Percentiles rank a stretch among this genome's conserved stretches.
These are phyloP conservation scores for Bremia lactucae DNA, from an alignment of 352 stramenopile species.

Conservation along the genomic window DNA sequence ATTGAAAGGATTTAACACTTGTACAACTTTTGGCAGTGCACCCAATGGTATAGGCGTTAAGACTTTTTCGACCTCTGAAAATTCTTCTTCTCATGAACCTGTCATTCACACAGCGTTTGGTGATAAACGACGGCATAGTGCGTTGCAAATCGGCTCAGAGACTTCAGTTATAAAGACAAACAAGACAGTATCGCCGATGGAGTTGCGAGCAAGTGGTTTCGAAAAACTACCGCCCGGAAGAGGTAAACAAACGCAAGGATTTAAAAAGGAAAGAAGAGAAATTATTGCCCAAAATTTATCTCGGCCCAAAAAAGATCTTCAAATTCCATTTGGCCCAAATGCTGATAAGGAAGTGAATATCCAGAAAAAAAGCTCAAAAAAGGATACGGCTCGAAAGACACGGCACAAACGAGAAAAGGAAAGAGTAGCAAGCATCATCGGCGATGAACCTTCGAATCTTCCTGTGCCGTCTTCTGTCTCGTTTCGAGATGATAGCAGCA, in stretches of 20 bases:
- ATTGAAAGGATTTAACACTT: slow-evolving; percentile 1
- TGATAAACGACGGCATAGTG: slow-evolving; percentile 13
- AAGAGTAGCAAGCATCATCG: slow-evolving; percentile 10
- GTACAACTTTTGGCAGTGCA: slow-evolving; percentile 21
- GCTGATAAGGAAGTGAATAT: slow-evolving; percentile 1
- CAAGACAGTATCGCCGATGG: slow-evolving; percentile 15
- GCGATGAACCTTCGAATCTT: slow-evolving; percentile 11
- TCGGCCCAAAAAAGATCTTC: slow-evolving; percentile 4
- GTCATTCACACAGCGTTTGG: slow-evolving; percentile 13
- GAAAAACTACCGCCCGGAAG: slow-evolving; percentile 20
- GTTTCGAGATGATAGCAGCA: slow-evolving; percentile 20
- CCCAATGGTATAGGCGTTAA: slow-evolving; percentile 3
- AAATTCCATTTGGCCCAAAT: slow-evolving; percentile 1
- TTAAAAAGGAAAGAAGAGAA: slow-evolving; percentile 3
- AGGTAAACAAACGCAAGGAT: slow-evolving; percentile 12
- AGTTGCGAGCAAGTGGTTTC: slow-evolving; percentile 19
- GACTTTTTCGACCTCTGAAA: slow-evolving; percentile 7
- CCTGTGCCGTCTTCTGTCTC: not conserved
- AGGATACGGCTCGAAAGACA: slow-evolving; percentile 14
- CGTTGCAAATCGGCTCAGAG: slow-evolving; percentile 8
- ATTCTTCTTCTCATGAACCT: slow-evolving; percentile 3
- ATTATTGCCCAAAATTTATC: slow-evolving; percentile 9
- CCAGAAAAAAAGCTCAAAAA: slow-evolving; percentile 6
- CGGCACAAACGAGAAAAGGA: slow-evolving; percentile 20
- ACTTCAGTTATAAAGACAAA: slow-evolving; percentile 8